Evolutionary conservation across 495 filamentous ascomycete genomes (phyloP).

Genomic region (Viridothelium virens): DNA sequence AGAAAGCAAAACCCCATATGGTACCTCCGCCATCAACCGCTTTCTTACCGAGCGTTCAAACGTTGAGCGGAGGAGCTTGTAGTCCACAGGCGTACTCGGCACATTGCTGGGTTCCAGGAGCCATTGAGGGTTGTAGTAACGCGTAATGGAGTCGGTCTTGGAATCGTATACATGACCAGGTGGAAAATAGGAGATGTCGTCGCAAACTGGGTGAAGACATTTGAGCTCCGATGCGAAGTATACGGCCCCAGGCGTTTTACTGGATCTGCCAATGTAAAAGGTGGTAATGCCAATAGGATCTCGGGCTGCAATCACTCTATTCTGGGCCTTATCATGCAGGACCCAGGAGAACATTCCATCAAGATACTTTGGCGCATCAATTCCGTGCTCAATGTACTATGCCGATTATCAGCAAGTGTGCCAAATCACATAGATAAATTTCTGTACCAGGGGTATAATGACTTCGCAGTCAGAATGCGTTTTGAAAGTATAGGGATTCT

Average conservation of each 20-base stretch:
- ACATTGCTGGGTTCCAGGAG: conserved; percentile 69
- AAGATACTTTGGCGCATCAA: conserved; percentile 87
- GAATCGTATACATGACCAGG: conserved; percentile 96
- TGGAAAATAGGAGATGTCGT: conserved; percentile 88
- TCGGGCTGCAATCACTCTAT: conserved; percentile 85
- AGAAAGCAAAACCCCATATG: conserved; percentile 91
- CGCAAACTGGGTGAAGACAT: conserved; percentile 85
- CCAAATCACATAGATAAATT: not conserved
- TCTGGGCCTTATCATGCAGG: conserved; percentile 84
- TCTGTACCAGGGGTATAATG: conserved; percentile 85
- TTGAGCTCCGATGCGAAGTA: conserved; percentile 98
- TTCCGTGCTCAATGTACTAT: conserved; percentile 85
- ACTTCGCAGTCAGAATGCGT: conserved; percentile 98
- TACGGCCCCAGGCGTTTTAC: conserved; percentile 67
- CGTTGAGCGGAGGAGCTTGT: conserved; percentile 66
- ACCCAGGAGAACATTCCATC: conserved; percentile 99
- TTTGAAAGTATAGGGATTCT: conserved; percentile 82
- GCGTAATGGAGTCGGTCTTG: conserved; percentile 65
- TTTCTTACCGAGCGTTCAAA: conserved; percentile 91
- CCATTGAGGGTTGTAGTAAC: conserved; percentile 90
- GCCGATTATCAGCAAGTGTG: not conserved
- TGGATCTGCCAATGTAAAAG: conserved; percentile 90
- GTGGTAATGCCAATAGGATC: conserved; percentile 97
- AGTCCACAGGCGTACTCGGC: conserved; percentile 71
- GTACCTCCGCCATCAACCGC: conserved; percentile 96